Evolutionary conservation across 106 monocot species (phyloP).

Genomic region (Hemerocallis citrina): DNA sequence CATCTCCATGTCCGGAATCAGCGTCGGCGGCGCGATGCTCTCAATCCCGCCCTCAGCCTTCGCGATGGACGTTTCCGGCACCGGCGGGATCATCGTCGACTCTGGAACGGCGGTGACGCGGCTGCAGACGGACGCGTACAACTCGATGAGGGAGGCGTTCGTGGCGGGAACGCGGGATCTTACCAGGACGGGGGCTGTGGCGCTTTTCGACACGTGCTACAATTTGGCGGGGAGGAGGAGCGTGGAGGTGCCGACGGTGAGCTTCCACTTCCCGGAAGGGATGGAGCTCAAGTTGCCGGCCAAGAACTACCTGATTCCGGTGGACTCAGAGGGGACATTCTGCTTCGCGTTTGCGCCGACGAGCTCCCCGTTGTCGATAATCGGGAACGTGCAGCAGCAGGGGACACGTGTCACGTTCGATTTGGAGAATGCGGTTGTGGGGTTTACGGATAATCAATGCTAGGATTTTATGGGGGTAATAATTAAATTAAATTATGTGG

Average conservation of each 20-base stretch:
- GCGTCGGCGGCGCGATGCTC: conserved; percentile 40
- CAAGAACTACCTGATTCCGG: conserved; percentile 63
- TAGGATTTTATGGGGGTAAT: too few species aligned
- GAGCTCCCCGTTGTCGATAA: conserved; percentile 29
- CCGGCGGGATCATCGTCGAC: conserved; percentile 25
- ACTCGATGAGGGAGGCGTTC: conserved; percentile 30
- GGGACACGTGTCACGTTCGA: conserved; percentile 46
- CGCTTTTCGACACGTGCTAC: conserved; percentile 33
- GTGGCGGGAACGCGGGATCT: conserved; percentile 17
- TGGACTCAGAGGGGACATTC: conserved; percentile 35
- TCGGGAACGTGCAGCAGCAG: conserved; percentile 65
- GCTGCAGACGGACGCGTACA: conserved; percentile 14
- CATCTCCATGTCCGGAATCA: conserved; percentile 38
- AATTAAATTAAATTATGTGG: too few species aligned
- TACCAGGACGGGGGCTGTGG: conserved; percentile 21
- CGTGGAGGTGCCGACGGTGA: conserved; percentile 49
- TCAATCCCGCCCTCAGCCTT: conserved; percentile 12
- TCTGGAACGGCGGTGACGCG: conserved; percentile 22
- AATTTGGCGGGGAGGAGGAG: conserved; percentile 24
- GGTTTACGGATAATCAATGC: conserved; percentile 29
- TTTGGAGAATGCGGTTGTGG: conserved; percentile 22
- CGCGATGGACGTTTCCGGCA: conserved; percentile 12
- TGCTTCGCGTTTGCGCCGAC: conserved; percentile 46
- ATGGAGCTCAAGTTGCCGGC: conserved; percentile 35
- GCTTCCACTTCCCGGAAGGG: conserved; percentile 23